Evolutionary conservation across 1,284 basidiomycete species (phyloP).

Genomic region (Pisolithus thermaeus): DNA sequence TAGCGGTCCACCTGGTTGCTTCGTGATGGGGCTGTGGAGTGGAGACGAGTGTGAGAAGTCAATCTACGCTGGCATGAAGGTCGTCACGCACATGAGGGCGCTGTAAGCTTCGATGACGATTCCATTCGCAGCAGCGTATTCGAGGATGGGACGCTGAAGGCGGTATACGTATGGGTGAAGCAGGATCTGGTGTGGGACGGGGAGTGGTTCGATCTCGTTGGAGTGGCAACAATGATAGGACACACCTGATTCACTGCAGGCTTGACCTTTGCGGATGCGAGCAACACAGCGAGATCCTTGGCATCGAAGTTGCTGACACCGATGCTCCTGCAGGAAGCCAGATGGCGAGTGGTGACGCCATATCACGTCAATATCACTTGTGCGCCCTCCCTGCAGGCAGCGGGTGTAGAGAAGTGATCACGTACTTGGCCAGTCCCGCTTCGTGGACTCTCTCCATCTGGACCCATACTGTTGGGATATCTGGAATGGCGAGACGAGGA

Average conservation of each 20-base stretch:
- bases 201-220: too few relatives aligned
- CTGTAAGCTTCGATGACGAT: constrained; percentile 72
- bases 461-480: constrained; percentile 57
- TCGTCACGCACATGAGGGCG: constrained; percentile 45
- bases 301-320: constrained; percentile 74
- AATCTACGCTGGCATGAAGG: neutral
- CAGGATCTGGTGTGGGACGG: constrained; percentile 37
- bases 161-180: constrained; percentile 68
- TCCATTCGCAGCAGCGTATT: constrained; percentile 48
- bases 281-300: constrained; percentile 46
- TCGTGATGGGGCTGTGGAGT: constrained; percentile 51
- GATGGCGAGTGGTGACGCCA: neutral
- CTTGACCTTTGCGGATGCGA: constrained; percentile 50
- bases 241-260: constrained; percentile 68
- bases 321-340: constrained; percentile 46
- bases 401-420: neutral
- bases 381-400: too few relatives aligned
- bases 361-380: too few relatives aligned
- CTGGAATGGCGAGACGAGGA: constrained; percentile 42
- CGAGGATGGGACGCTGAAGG: constrained; percentile 49
- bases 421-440: constrained; percentile 52
- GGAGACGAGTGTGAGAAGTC: neutral
- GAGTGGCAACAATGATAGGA: constrained; percentile 1
- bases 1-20: constrained; percentile 57
- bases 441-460: constrained; percentile 55